Evolutionary conservation across 1,139 yeast genomes (phyloP).

Genomic region (Pichia sp.): DNA sequence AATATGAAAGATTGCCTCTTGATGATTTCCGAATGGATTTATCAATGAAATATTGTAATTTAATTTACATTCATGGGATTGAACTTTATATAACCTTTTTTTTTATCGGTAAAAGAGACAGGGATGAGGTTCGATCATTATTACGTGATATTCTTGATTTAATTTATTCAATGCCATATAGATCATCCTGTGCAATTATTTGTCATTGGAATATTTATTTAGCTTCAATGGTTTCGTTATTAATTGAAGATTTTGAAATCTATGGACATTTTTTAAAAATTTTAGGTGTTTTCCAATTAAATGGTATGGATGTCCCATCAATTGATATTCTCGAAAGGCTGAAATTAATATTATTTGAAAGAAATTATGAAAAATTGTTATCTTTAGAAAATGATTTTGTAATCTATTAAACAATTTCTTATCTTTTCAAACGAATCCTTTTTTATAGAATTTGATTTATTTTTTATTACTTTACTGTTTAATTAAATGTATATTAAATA

Average conservation of each 20-base stretch:
- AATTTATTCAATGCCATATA: conserved; percentile 16
- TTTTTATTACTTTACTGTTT: background rate
- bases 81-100: conserved; percentile 12
- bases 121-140: background rate
- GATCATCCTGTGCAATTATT: conserved; percentile 12
- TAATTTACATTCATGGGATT: conserved; percentile 10
- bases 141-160: conserved; percentile 14
- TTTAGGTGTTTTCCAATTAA: conserved; percentile 7
- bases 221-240: conserved; percentile 10
- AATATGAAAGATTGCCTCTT: conserved; percentile 6
- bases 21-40: conserved; percentile 17
- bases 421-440: too few species aligned
- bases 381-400: conserved; percentile 9
- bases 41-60: conserved; percentile 14
- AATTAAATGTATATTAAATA: background rate
- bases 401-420: conserved; percentile 1
- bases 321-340: conserved; percentile 8
- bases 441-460: background rate
- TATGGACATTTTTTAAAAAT: conserved; percentile 9
- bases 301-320: conserved; percentile 14
- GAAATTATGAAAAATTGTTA: conserved; percentile 3
- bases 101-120: conserved; percentile 12
- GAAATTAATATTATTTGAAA: conserved; percentile 3
- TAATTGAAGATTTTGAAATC: conserved; percentile 8
- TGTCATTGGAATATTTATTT: conserved; percentile 15